A percentile compares a stretch with the other conserved stretches of the same genome.
phyloP scores from a whole-genome alignment of 805 yeast genomes.

The Yarrowia divulgata region DNA sequence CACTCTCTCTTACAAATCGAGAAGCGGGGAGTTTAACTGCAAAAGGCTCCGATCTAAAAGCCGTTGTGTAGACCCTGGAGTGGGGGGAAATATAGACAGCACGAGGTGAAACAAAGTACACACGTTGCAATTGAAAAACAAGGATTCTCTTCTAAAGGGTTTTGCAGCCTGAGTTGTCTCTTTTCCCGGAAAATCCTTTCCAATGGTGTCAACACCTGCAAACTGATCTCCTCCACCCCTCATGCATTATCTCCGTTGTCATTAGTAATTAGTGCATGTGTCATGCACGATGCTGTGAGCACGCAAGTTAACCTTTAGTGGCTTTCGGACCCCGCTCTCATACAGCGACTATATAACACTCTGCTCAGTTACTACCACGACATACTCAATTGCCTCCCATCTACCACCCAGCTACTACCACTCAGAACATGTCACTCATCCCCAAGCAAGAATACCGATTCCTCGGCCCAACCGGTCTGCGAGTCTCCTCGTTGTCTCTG shows the following conservation, averaged over 20 bases:
- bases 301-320: background rate
- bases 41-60: background rate
- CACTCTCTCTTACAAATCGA: background rate
- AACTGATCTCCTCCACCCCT: background rate
- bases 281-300: slow-evolving; percentile 16
- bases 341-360: background rate
- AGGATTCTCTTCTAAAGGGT: too few relatives aligned
- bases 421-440: slow-evolving; percentile 4
- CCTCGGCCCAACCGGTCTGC: slow-evolving; percentile 49
- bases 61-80: background rate
- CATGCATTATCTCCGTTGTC: slow-evolving; percentile 6
- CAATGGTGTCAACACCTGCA: too few relatives aligned
- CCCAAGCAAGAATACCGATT: slow-evolving; percentile 47
- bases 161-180: too few relatives aligned
- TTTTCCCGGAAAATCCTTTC: too few relatives aligned
- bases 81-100: too few relatives aligned
- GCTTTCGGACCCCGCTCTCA: slow-evolving; percentile 5
- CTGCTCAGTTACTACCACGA: background rate
- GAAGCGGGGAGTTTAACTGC: background rate
- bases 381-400: background rate
- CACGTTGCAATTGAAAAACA: too few relatives aligned
- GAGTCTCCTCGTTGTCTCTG: slow-evolving; percentile 49
- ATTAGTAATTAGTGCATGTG: slow-evolving; percentile 7
- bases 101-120: too few relatives aligned
- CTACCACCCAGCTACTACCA: background rate